phyloP scores from a whole-genome alignment of 2,329 filamentous ascomycete genomes.

The Coniochaeta sp. region DNA sequence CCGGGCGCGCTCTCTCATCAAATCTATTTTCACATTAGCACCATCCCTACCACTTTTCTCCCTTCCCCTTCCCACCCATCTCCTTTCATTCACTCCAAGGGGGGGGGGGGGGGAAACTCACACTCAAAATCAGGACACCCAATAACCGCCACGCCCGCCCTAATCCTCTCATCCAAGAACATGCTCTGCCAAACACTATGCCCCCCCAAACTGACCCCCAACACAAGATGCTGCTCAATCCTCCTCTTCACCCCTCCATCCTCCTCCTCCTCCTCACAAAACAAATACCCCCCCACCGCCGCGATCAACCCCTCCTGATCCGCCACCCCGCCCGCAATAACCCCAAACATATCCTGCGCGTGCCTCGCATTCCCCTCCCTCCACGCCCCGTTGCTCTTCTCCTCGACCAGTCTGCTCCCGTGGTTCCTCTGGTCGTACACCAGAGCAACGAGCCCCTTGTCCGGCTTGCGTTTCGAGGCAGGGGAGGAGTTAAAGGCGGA shows the following conservation, averaged over 20 bases:
- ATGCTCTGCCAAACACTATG: slow-evolving; percentile 82
- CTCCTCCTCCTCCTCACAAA: slow-evolving; percentile 30
- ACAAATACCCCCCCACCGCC: slow-evolving; percentile 69
- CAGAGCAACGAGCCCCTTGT: slow-evolving; percentile 65
- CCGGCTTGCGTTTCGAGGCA: slow-evolving; percentile 19
- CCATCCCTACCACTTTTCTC: neutral
- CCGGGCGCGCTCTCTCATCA: slow-evolving; percentile 74
- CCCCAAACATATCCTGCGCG: slow-evolving; percentile 86
- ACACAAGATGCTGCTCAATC: slow-evolving; percentile 60
- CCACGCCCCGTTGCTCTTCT: slow-evolving; percentile 71
- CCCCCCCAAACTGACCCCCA: slow-evolving; percentile 81
- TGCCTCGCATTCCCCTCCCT: slow-evolving; percentile 70
- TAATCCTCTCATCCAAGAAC: slow-evolving; percentile 70
- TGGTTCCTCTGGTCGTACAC: slow-evolving; percentile 94
- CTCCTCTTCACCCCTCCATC: slow-evolving; percentile 22
- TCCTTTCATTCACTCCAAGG: neutral
- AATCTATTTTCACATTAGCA: slow-evolving; percentile 22
- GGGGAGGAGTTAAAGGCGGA: slow-evolving; percentile 55
- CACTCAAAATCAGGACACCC: slow-evolving; percentile 79
- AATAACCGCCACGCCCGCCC: slow-evolving; percentile 72
- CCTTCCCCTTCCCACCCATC: neutral
- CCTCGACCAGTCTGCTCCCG: slow-evolving; percentile 60
- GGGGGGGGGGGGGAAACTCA: neutral
- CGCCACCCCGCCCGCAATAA: slow-evolving; percentile 64
- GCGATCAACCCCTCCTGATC: slow-evolving; percentile 74